Conservation (phyloP, 257 asterid species). For the Linderniella brevidens region DNA sequence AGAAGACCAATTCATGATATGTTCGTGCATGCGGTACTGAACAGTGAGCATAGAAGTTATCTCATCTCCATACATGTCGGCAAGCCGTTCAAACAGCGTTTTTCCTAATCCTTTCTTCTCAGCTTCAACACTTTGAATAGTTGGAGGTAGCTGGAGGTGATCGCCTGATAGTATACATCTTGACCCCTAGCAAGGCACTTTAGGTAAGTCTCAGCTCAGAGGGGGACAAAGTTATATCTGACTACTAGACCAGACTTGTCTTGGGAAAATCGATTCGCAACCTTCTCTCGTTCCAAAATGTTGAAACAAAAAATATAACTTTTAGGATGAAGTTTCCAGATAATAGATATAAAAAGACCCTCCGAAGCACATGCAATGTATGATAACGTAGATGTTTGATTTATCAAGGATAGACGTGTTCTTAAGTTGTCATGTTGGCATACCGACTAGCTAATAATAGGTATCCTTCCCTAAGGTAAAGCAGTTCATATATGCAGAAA, state of each 20-base stretch:
- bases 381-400: too few species aligned
- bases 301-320: too few species aligned
- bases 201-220: neutral
- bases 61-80: constrained; percentile 67
- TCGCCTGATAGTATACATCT: constrained; percentile 92
- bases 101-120: constrained; percentile 85
- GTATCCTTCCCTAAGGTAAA: too few species aligned
- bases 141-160: constrained; percentile 98
- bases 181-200: constrained; percentile 35
- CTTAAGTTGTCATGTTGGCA: too few species aligned
- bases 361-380: too few species aligned
- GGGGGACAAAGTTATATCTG: neutral
- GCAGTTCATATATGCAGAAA: too few species aligned
- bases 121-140: constrained; percentile 95
- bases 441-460: too few species aligned
- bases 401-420: too few species aligned
- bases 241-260: neutral
- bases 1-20: constrained; percentile 93
- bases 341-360: too few species aligned
- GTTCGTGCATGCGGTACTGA: constrained; percentile 95
- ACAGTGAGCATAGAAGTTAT: constrained; percentile 88
- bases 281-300: too few species aligned
- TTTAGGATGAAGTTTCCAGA: too few species aligned
- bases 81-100: constrained; percentile 92
- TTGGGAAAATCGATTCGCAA: too few species aligned